Conservation (phyloP, 140 eudicot genomes). For the Cichorium intybus region DNA sequence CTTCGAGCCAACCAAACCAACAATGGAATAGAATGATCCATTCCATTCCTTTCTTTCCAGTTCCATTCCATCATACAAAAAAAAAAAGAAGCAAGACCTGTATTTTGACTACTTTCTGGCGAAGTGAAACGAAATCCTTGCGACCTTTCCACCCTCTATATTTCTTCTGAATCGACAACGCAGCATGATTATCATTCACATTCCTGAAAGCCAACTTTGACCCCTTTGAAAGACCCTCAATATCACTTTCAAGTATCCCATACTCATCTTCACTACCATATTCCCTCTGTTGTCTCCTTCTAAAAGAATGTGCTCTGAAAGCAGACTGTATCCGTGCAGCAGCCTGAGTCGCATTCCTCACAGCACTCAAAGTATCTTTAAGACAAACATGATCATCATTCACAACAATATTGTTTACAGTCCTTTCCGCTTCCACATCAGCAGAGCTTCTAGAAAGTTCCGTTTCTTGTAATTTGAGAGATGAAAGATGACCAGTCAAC, state of each 20-base stretch:
- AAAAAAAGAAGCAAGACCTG: slow-evolving; percentile 45
- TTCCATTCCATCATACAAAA: too few relatives aligned
- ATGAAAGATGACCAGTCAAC: slow-evolving; percentile 67
- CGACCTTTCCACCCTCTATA: slow-evolving; percentile 84
- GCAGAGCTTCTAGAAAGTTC: slow-evolving; percentile 64
- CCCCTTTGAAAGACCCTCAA: slow-evolving; percentile 61
- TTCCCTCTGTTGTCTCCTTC: slow-evolving; percentile 58
- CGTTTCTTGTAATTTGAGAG: slow-evolving; percentile 65
- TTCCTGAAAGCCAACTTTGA: slow-evolving; percentile 61
- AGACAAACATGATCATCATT: slow-evolving; percentile 48
- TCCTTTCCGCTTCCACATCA: slow-evolving; percentile 65
- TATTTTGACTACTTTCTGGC: slow-evolving; percentile 87
- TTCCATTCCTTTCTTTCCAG: too few relatives aligned
- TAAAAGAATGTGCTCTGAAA: slow-evolving; percentile 88
- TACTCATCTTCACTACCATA: slow-evolving; percentile 39
- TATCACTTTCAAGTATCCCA: slow-evolving; percentile 37
- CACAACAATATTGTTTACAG: slow-evolving; percentile 41
- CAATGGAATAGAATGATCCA: too few relatives aligned
- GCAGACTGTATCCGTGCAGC: slow-evolving; percentile 96
- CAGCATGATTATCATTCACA: slow-evolving; percentile 46
- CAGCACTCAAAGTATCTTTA: slow-evolving; percentile 57
- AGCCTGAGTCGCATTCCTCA: slow-evolving; percentile 85
- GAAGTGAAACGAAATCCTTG: slow-evolving; percentile 64
- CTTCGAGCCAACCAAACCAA: too few relatives aligned
- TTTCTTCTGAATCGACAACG: slow-evolving; percentile 82